Evolutionary conservation across 2,329 filamentous ascomycete genomes (phyloP), one percentile per base, ranked within the genome.

Genomic region (Aspergillus ustus): DNA sequence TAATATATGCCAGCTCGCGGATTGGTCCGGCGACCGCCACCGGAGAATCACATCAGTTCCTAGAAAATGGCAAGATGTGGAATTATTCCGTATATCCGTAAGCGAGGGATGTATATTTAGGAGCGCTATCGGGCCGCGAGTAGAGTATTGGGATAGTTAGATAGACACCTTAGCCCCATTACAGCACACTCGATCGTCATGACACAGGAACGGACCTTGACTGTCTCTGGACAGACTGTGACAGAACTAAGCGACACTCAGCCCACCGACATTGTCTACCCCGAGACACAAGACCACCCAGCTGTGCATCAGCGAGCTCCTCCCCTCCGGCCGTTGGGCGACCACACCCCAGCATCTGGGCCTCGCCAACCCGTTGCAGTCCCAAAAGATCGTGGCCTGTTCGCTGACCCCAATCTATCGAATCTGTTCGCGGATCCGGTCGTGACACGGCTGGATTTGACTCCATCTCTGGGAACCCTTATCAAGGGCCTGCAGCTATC

Each of bases 401-500:
- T 20, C 19, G 48, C 48, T 6, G 25, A 51, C 25, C 48, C 48
- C 4, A n/a, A 51, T 8, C 25, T 31, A 13, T n/a, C 48, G 4
- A 13, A 34, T 19, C 48, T 51, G 17, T 34, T 51, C 6, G 25
- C 48, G 2, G 45, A 48, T 22, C 25, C 48, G n/a, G 28, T 4
- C 3, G 25, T n/a, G 6, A 20, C 28, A 7, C 25, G 25, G 3
- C 5, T 51, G 8, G 25, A 51, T 51, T 7, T 51, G 4, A 85
- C 79, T 45, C 83, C 83, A 19, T 85, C 84, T 66, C 83, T 85
- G 57, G 83, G 83, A 53, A 85, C 83, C 2, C 83, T 85, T 62
- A 67, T 85, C 49, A 78, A 80, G 48, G 83, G 83, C 3, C 73
- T 85, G 28, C 79, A 84, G 54, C 78, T 86, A 3, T 77, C 80